Evolutionary conservation across 1,139 yeast species (phyloP).

Genomic region (Yamadazyma friedrichii): DNA sequence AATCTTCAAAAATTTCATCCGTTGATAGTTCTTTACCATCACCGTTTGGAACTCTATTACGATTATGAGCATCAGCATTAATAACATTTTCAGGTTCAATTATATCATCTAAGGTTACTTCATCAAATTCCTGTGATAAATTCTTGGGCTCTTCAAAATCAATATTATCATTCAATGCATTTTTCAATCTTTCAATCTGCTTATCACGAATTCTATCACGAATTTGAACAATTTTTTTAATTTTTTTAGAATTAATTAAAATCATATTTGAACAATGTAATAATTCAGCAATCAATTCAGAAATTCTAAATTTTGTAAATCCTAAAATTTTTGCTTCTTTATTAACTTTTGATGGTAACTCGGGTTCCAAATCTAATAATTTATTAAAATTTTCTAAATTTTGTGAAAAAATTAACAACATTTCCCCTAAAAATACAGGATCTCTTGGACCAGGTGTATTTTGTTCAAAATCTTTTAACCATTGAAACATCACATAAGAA

Average conservation of each 20-base stretch:
- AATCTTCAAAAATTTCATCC: conserved; percentile 10
- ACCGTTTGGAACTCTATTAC: neutral
- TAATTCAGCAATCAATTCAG: conserved; percentile 47
- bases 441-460: conserved; percentile 49
- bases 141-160: conserved; percentile 13
- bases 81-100: conserved; percentile 3
- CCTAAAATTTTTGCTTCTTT: conserved; percentile 28
- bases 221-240: conserved; percentile 32
- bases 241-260: conserved; percentile 40
- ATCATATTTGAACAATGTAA: conserved; percentile 52
- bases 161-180: conserved; percentile 34
- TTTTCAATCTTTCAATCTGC: conserved; percentile 28
- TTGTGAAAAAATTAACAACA: conserved; percentile 42
- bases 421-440: conserved; percentile 46
- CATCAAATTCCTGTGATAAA: conserved; percentile 39
- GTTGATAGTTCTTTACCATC: conserved; percentile 1
- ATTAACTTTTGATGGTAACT: conserved; percentile 22
- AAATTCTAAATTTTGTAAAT: conserved; percentile 41
- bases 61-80: neutral
- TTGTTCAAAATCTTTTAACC: conserved; percentile 49
- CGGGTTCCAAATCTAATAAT: conserved; percentile 28
- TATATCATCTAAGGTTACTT: conserved; percentile 36
- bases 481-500: conserved; percentile 44
- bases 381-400: conserved; percentile 31
- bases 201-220: conserved; percentile 38